phyloP scores from a whole-genome alignment of 169 alveolate genomes.

The Plasmodium falciparum region DNA sequence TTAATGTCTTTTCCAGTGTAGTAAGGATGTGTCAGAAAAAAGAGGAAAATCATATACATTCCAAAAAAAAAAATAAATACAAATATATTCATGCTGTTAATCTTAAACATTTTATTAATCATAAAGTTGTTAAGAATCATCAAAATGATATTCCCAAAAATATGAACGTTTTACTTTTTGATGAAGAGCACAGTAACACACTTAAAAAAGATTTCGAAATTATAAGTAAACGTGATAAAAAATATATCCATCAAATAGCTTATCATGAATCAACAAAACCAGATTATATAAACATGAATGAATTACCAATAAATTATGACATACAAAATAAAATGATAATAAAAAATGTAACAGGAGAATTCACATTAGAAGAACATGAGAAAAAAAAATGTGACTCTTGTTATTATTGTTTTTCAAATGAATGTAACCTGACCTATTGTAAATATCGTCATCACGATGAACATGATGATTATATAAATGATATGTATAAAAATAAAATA shows the following conservation, averaged over 20 bases:
- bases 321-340: not conserved
- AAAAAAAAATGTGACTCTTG: conserved; percentile 4
- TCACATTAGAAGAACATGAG: conserved; percentile 16
- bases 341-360: not conserved
- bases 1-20: no score
- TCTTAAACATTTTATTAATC: no score
- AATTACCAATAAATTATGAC: not conserved
- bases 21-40: no score
- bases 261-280: conserved; percentile 12
- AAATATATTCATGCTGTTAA: no score
- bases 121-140: no score
- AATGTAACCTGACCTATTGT: conserved; percentile 8
- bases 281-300: not conserved
- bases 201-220: conserved; percentile 15
- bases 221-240: not conserved
- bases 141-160: no score
- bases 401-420: conserved; percentile 6
- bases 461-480: not conserved
- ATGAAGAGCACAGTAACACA: conserved; percentile 2
- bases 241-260: conserved; percentile 7
- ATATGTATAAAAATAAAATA: conserved; percentile 5
- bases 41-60: no score
- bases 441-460: conserved; percentile 22
- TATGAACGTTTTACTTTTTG: not conserved
- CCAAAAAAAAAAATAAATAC: no score